phyloP scores from a whole-genome alignment of 2,329 filamentous ascomycete species.

The Calonectria crousiana region DNA sequence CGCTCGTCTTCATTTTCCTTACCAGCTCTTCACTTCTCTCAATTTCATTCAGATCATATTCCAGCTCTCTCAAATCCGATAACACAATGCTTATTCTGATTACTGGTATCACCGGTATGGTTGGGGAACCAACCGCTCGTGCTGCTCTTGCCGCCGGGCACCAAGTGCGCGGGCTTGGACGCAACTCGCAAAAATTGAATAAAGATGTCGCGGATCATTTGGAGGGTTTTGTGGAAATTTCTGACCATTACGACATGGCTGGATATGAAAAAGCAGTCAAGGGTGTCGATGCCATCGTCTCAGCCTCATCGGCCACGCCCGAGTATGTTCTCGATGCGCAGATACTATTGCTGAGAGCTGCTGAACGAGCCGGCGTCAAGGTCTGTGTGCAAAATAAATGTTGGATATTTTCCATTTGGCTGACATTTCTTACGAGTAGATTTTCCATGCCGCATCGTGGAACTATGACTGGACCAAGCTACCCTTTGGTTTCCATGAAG shows the following conservation, averaged over 20 bases:
- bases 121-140: background rate
- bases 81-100: background rate
- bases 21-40: background rate
- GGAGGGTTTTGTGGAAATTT: background rate
- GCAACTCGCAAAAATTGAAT: background rate
- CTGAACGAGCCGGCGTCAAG: background rate
- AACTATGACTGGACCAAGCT: background rate
- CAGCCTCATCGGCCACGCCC: background rate
- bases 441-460: background rate
- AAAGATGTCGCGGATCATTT: background rate
- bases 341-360: background rate
- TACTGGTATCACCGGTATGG: background rate
- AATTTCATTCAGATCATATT: background rate
- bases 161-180: background rate
- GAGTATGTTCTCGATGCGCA: background rate
- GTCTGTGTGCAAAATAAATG: background rate
- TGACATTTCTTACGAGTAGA: background rate
- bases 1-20: background rate
- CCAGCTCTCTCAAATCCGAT: background rate
- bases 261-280: background rate
- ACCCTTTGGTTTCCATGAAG: background rate
- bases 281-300: background rate
- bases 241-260: background rate
- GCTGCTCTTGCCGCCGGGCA: background rate
- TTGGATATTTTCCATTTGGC: background rate